Base-by-base conservation (phyloP, 129 eudicot species). In the Chrysanthemum makinoi region DNA sequence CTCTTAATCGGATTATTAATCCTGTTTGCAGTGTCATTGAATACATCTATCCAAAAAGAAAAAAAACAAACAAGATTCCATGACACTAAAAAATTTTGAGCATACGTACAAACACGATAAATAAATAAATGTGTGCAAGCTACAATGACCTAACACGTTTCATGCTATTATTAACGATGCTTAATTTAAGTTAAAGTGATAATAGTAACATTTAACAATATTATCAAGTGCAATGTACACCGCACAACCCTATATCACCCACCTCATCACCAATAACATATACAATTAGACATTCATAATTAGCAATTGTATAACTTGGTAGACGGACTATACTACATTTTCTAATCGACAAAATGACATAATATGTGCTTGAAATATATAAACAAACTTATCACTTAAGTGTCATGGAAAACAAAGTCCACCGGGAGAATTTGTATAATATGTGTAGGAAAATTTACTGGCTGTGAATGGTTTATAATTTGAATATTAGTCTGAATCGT, bases 121-220 rank as follows among this genome's bases (percentile, higher is more conserved):
- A 69, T 1, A 46, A 46, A 47, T 22, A 50, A 74, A 74, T 5
- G 16, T 22, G 35, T 13, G 30, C 69, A 33, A 74, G 71, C 71
- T 44, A 52, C 28, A 15, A 74, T 18, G 63, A 74, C 72, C 78
- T 9, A 64, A 74, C 78, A 74, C 78, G 72, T 64, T 35, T 53
- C 17, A 9, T 14, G 55, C 6, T 22, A 20, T 39, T 53, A 65
- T 65, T 53, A 55, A 33, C 39, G 9, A 35, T 39, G 19, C 13
- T 33, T 30, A 46, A 22, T 48, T 19, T 73, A 51, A 26, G 33
- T 52, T 18, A 74, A 74, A 74, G 24, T 17, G 35, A 30, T 4
- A 3, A 30, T n/a, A n/a, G n/a, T n/a, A n/a, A n/a, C n/a, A n/a
- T n/a, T 51, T 13, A 63, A 64, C 30, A 50, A 63, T 33, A 73